Percentiles rank a stretch among this genome's conserved stretches.
Conservation (phyloP, 2,329 filamentous ascomycete species). For the Ceratocystis albifundus region DNA sequence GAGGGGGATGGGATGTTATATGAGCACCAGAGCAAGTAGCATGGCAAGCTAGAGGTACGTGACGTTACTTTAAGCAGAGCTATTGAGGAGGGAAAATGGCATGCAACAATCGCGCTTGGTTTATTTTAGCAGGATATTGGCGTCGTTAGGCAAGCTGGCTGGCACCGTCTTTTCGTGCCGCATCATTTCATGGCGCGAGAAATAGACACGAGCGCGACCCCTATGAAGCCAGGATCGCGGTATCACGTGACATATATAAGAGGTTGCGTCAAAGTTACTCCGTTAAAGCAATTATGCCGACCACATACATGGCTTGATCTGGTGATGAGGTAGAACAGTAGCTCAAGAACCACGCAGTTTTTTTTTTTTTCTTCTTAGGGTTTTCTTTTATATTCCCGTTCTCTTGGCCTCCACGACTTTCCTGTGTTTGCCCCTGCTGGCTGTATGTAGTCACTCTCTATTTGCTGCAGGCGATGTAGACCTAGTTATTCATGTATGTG, state of each 20-base stretch:
- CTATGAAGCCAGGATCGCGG: constrained; percentile 17
- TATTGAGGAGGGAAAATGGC: not conserved
- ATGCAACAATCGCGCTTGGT: not conserved
- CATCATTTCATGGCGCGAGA: not conserved
- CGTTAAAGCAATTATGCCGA: no score
- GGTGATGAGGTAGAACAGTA: not conserved
- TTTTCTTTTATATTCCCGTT: no score
- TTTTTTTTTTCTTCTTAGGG: no score
- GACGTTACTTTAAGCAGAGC: not conserved
- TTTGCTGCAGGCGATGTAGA: not conserved
- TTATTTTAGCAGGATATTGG: not conserved
- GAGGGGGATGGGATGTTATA: not conserved
- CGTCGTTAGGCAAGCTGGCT: not conserved
- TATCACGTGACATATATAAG: constrained; percentile 18
- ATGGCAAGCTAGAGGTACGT: not conserved
- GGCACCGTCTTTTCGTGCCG: not conserved
- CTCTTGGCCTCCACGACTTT: not conserved
- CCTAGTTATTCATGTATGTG: no score
- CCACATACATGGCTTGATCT: not conserved
- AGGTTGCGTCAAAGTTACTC: not conserved
- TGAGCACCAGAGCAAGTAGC: not conserved
- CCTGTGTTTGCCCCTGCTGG: not conserved
- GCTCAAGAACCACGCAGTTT: not conserved
- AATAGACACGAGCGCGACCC: constrained; percentile 12
- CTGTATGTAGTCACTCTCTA: not conserved